Evolutionary conservation across 2,329 filamentous ascomycete species (phyloP).

Genomic region (Monosporascus sp.): DNA sequence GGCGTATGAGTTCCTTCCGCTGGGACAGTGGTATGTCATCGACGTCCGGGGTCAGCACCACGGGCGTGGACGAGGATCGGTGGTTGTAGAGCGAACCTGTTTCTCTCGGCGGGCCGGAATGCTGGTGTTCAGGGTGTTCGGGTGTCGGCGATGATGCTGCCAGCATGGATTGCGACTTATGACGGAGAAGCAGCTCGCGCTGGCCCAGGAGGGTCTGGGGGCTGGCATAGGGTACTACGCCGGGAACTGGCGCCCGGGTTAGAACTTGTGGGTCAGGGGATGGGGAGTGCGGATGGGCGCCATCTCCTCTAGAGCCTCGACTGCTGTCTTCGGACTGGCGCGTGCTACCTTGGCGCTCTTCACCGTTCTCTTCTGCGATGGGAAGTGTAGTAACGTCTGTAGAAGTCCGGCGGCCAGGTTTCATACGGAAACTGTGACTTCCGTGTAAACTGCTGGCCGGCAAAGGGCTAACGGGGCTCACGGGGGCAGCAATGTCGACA

Average conservation of each 20-base stretch:
- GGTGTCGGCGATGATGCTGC: constrained; percentile 19
- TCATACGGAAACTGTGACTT: constrained; percentile 16
- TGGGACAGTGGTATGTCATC: constrained; percentile 71
- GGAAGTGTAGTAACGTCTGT: constrained; percentile 29
- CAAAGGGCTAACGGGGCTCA: constrained; percentile 1
- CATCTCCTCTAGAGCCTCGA: not conserved
- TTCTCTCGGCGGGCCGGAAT: constrained; percentile 32
- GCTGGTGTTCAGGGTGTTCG: constrained; percentile 13
- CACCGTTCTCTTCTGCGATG: constrained; percentile 39
- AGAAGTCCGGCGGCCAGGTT: constrained; percentile 22
- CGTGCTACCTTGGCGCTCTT: constrained; percentile 10
- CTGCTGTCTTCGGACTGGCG: constrained; percentile 18
- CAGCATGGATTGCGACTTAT: constrained; percentile 42
- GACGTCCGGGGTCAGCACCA: constrained; percentile 35
- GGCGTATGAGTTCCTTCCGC: constrained; percentile 57
- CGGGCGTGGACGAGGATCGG: constrained; percentile 17
- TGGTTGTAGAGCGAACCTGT: constrained; percentile 36
- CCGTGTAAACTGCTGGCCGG: constrained; percentile 6
- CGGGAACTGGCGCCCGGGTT: constrained; percentile 31
- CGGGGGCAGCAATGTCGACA: constrained; percentile 3
- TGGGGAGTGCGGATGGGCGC: constrained; percentile 8
- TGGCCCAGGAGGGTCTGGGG: constrained; percentile 53
- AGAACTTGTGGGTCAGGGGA: constrained; percentile 8
- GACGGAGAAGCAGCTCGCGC: constrained; percentile 50
- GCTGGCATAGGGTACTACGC: constrained; percentile 45